These are phyloP conservation scores for Talaromyces sp. DNA, from an alignment of 2,329 filamentous ascomycete species.

Conservation along the genomic window DNA sequence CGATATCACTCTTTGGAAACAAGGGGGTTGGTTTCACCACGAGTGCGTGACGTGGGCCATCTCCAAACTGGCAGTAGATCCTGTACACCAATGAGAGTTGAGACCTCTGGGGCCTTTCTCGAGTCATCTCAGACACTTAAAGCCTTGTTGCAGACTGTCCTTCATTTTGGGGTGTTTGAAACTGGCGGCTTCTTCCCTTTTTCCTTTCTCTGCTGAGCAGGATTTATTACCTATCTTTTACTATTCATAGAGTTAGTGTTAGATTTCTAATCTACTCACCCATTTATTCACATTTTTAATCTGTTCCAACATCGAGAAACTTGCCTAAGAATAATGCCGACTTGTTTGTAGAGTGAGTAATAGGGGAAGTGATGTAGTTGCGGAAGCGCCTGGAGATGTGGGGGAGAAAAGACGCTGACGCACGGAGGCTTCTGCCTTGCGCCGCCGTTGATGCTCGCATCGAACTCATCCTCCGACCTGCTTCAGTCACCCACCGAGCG, in stretches of 20 bases:
- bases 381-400: background rate
- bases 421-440: background rate
- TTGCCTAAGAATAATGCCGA: no score
- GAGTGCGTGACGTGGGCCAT: background rate
- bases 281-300: no score
- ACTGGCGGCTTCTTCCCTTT: no score
- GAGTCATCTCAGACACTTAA: background rate
- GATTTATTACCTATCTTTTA: no score
- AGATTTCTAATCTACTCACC: no score
- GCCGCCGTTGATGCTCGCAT: background rate
- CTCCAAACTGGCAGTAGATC: background rate
- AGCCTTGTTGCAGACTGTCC: no score
- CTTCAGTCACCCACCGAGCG: background rate
- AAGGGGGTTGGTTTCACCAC: background rate
- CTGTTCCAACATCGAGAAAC: no score
- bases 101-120: background rate
- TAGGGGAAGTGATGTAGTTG: background rate
- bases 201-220: no score
- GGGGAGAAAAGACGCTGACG: background rate
- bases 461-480: background rate
- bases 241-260: no score
- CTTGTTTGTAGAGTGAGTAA: background rate
- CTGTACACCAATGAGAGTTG: background rate
- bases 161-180: no score
- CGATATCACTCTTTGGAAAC: background rate